Conservation (phyloP, 768 basidiomycete genomes). For the Royoungia palumana region DNA sequence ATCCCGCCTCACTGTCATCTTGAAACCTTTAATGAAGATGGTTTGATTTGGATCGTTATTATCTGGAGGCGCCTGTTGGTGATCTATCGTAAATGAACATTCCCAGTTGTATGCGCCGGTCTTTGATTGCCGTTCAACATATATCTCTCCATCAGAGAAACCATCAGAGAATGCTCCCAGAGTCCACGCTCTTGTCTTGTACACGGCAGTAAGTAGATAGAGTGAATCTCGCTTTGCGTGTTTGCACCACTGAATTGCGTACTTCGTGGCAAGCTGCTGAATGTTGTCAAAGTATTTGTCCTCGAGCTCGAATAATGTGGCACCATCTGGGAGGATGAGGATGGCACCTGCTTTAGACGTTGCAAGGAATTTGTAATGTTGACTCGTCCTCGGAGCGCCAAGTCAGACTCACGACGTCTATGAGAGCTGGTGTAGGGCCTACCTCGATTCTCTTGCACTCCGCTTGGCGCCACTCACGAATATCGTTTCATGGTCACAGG, state of each 20-base stretch:
- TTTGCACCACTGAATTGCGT: conserved; percentile 25
- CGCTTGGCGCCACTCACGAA: no score
- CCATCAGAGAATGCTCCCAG: conserved; percentile 13
- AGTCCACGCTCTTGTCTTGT: conserved; percentile 26
- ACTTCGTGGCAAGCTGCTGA: conserved; percentile 9
- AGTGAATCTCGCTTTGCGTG: conserved; percentile 16
- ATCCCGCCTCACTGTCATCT: conserved; percentile 1
- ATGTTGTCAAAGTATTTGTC: conserved; percentile 5
- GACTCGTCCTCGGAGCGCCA: neutral
- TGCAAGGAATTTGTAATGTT: neutral
- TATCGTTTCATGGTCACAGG: no score
- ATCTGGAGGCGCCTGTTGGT: no score
- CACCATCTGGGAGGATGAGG: conserved; percentile 29
- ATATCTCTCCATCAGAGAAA: no score
- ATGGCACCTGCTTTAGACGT: conserved; percentile 22
- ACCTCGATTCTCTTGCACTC: no score
- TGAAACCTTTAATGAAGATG: conserved; percentile 18
- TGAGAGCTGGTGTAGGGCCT: no score
- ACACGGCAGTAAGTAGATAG: conserved; percentile 28
- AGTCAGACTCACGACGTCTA: no score
- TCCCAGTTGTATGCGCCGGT: neutral
- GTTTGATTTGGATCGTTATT: conserved; percentile 8
- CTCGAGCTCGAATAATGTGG: conserved; percentile 12
- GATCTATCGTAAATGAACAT: neutral
- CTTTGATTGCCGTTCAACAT: no score